Conservation (phyloP, 164 flowering plant genomes). For the Santalum album region DNA sequence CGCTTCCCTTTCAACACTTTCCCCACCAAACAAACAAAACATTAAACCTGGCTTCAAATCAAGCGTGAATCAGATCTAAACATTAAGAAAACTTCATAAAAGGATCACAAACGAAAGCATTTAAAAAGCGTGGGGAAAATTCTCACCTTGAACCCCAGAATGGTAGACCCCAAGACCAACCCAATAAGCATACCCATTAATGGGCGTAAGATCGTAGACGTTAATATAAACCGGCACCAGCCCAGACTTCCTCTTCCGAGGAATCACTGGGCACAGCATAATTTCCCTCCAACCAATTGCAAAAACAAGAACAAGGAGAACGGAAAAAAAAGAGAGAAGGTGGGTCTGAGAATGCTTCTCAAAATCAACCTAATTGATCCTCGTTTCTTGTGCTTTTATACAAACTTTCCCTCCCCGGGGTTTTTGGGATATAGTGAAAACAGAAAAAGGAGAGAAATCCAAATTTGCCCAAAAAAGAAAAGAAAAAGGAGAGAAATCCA, state of each 20-base stretch:
- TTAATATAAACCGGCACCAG: constrained; percentile 56
- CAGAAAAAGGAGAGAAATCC: too few relatives aligned
- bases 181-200: constrained; percentile 67
- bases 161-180: constrained; percentile 64
- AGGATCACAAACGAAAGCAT: not conserved
- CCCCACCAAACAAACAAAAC: not conserved
- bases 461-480: too few relatives aligned
- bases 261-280: constrained; percentile 31
- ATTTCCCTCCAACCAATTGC: not conserved
- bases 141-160: constrained; percentile 57
- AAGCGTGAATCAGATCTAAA: not conserved
- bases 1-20: too few relatives aligned
- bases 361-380: too few relatives aligned
- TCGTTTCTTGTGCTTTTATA: too few relatives aligned
- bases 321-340: too few relatives aligned
- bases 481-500: not conserved
- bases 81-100: not conserved
- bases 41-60: not conserved
- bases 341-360: too few relatives aligned
- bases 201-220: constrained; percentile 60
- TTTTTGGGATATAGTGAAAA: too few relatives aligned
- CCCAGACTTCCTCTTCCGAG: constrained; percentile 40
- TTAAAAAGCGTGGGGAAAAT: not conserved
- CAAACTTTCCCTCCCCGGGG: too few relatives aligned
- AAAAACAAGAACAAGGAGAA: too few relatives aligned